Evolutionary conservation across 176 grass and related monocot species (phyloP), one percentile per base, ranked within the genome.

Genomic region (Bolboschoenus planiculmis): DNA sequence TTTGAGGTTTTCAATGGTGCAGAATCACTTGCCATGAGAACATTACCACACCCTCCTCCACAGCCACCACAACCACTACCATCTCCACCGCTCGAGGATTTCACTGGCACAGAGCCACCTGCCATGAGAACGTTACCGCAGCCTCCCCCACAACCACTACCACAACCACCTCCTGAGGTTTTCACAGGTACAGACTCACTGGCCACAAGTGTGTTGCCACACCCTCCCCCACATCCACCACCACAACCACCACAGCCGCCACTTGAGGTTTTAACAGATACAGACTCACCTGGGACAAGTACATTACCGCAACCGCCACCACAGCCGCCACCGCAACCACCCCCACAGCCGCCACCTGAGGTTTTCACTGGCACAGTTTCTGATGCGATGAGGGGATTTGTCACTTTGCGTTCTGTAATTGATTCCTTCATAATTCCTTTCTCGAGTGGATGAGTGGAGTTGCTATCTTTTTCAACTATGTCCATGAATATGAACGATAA

Each of bases 281-380:
- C 72, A 43, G 70, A 16, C 26, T 0, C 29, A 10, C 33, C 83
- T 35, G 51, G 6, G 3, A 1, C 4, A 5, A 60, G 14, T 30
- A 81, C 57, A 39, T 0, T 30, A 7, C 84, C 76, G 2, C 87
- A 89, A 2, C 81, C 53, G 0, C 85, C 82, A 27, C 90, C 14
- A n/a, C 86, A 91, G 2, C 85, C 80, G 0, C 81, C 82, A 27
- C 90, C 13, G 10, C 85, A 88, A 51, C 86, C 57, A 16, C 86
- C 50, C 3, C 81, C 86, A 80, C 87, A 86, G 1, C 84, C 79
- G 10, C 76, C 56, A 0, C 57, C 13, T 47, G 51, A 39, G 71
- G 58, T 84, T 78, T 60, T 71, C 9, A 61, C 34, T 13, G 60
- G 44, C 40, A 78, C 39, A 15, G 75, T 81, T 31, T 90, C 76